These are phyloP conservation scores for Niebla homalea DNA, from an alignment of 495 filamentous ascomycete genomes.

Conservation along the genomic window DNA sequence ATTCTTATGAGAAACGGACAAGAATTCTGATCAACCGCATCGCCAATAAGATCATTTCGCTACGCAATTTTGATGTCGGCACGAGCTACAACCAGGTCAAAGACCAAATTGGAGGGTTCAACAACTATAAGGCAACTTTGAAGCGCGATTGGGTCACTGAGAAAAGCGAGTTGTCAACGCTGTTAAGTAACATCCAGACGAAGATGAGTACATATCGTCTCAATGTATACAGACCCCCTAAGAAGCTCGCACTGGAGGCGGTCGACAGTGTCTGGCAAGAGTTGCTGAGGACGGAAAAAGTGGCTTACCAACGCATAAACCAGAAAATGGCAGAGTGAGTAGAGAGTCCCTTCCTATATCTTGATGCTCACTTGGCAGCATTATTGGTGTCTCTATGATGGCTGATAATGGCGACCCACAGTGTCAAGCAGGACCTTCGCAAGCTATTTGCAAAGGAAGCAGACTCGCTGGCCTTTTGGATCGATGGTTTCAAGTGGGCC, in stretches of 20 bases:
- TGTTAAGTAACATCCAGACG: slow-evolving; percentile 97
- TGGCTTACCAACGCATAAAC: slow-evolving; percentile 83
- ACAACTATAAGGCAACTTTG: slow-evolving; percentile 69
- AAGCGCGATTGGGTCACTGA: slow-evolving; percentile 95
- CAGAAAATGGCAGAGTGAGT: slow-evolving; percentile 86
- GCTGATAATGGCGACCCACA: slow-evolving; percentile 20
- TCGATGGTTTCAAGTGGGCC: too few species aligned
- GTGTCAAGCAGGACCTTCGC: slow-evolving; percentile 89
- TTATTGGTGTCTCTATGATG: too few species aligned
- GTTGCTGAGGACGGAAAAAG: slow-evolving; percentile 68
- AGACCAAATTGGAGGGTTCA: slow-evolving; percentile 67
- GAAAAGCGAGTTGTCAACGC: slow-evolving; percentile 83
- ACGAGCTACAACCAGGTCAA: slow-evolving; percentile 92
- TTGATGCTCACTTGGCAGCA: background rate
- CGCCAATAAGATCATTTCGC: slow-evolving; percentile 52
- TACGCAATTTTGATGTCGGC: slow-evolving; percentile 69
- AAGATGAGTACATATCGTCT: slow-evolving; percentile 91
- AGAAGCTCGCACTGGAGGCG: slow-evolving; percentile 61
- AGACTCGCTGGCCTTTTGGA: slow-evolving; percentile 68
- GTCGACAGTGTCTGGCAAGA: slow-evolving; percentile 71
- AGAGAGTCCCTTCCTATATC: background rate
- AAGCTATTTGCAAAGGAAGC: slow-evolving; percentile 89
- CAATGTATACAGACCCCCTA: slow-evolving; percentile 78
- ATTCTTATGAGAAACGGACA: slow-evolving; percentile 83
- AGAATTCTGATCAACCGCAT: slow-evolving; percentile 63